These are phyloP conservation scores for Epichloe hybrida DNA, from an alignment of 2,329 filamentous ascomycete genomes.

Conservation along the genomic window DNA sequence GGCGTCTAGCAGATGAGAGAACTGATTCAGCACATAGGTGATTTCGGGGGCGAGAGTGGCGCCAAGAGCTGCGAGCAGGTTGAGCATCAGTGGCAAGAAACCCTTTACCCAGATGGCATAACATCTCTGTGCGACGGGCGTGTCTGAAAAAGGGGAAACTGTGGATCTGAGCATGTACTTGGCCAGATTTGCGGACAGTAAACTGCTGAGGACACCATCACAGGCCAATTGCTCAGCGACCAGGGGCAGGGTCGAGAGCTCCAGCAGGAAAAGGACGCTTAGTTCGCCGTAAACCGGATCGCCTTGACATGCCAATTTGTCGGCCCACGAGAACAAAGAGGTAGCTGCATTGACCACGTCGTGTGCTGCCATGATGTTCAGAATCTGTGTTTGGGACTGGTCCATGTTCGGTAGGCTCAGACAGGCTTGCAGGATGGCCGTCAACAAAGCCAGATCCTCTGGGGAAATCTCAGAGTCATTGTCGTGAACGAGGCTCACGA, in stretches of 20 bases:
- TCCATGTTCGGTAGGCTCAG: slow-evolving; percentile 66
- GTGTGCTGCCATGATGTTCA: slow-evolving; percentile 56
- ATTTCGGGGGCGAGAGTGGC: slow-evolving; percentile 74
- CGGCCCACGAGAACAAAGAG: slow-evolving; percentile 87
- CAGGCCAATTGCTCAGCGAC: slow-evolving; percentile 85
- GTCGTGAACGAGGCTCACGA: slow-evolving; percentile 74
- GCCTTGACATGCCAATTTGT: slow-evolving; percentile 60
- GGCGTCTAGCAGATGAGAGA: slow-evolving; percentile 61
- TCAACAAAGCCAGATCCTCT: slow-evolving; percentile 75
- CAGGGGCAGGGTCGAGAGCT: slow-evolving; percentile 66
- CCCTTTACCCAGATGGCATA: slow-evolving; percentile 86
- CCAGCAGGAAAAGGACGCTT: slow-evolving; percentile 76
- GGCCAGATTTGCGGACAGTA: slow-evolving; percentile 68
- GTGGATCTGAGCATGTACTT: slow-evolving; percentile 58
- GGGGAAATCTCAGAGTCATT: slow-evolving; percentile 44
- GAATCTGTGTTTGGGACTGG: slow-evolving; percentile 55
- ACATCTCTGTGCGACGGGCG: slow-evolving; percentile 53
- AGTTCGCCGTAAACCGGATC: slow-evolving; percentile 91
- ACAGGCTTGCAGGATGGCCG: slow-evolving; percentile 74
- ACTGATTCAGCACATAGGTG: slow-evolving; percentile 77
- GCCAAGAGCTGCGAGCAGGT: slow-evolving; percentile 72
- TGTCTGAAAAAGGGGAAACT: slow-evolving; percentile 62
- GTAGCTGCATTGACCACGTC: slow-evolving; percentile 69
- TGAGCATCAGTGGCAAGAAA: slow-evolving; percentile 75
- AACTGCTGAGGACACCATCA: slow-evolving; percentile 66